These are phyloP conservation scores for Planoprotostelium fungivorum DNA, from an alignment of 78 protist species.

Conservation along the genomic window DNA sequence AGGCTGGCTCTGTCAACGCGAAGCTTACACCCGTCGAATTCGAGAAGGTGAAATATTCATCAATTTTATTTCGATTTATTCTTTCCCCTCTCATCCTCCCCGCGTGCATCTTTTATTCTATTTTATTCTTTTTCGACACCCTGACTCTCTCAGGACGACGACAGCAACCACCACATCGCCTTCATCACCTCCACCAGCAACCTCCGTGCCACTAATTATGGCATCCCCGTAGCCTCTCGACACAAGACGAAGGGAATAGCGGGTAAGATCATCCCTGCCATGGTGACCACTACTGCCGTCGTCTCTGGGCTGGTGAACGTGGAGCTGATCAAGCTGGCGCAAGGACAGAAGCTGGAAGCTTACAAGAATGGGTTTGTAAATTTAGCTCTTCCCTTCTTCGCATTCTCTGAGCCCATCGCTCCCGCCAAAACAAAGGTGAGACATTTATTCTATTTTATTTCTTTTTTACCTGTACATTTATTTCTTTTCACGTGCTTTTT, in stretches of 20 bases:
- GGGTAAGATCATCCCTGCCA: conserved; percentile 99
- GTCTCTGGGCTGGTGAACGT: conserved; percentile 87
- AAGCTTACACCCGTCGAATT: conserved; percentile 57
- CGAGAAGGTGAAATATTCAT: conserved; percentile 45
- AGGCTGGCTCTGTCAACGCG: conserved; percentile 28
- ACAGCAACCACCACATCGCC: conserved; percentile 97
- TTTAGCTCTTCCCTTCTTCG: conserved; percentile 94
- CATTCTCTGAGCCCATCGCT: conserved; percentile 90
- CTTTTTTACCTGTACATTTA: neutral
- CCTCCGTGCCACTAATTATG: conserved; percentile 96
- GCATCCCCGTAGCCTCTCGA: conserved; percentile 76
- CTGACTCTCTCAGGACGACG: conserved; percentile 90
- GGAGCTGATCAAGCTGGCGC: conserved; percentile 85
- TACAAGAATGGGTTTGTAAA: conserved; percentile 91
- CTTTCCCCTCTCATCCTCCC: too few species aligned
- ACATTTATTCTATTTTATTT: too few species aligned
- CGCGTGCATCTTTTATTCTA: neutral
- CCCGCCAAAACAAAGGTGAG: conserved; percentile 75
- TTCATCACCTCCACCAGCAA: conserved; percentile 95
- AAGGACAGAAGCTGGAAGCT: conserved; percentile 60
- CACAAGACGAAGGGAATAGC: conserved; percentile 91
- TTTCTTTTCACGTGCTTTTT: neutral
- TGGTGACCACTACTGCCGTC: conserved; percentile 99
- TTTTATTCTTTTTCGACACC: neutral
- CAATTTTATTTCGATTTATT: too few species aligned